Evolutionary conservation across 768 basidiomycete species (phyloP).

Genomic region (Boletus rufocinnamomeus): DNA sequence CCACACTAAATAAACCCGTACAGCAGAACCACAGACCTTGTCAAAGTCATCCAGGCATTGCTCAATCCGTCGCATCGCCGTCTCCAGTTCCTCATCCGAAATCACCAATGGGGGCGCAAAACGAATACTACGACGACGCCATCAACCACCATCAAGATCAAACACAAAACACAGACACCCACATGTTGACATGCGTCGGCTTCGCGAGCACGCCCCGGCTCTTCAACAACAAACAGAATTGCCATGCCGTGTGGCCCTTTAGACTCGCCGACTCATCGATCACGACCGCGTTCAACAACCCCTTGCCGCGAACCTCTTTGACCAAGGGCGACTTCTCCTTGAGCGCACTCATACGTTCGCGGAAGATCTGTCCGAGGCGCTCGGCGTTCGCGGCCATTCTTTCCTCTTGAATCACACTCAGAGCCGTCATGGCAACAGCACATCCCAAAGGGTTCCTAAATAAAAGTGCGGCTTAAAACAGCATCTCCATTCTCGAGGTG

Average conservation of each 20-base stretch:
- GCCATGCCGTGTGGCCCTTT: conserved; percentile 90
- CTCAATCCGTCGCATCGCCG: conserved; percentile 74
- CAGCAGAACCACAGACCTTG: conserved; percentile 44
- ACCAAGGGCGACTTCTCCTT: conserved; percentile 63
- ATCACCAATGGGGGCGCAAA: conserved; percentile 97
- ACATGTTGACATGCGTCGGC: conserved; percentile 96
- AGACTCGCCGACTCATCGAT: conserved; percentile 81
- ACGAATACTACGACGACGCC: conserved; percentile 63
- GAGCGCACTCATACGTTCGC: conserved; percentile 57
- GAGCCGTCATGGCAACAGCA: conserved; percentile 92
- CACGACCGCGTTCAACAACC: conserved; percentile 90
- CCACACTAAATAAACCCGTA: no score
- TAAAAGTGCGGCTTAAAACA: not conserved
- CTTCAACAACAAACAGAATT: conserved; percentile 91
- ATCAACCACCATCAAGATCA: not conserved
- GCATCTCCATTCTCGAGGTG: not conserved
- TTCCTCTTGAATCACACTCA: conserved; percentile 90
- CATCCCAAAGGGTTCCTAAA: conserved; percentile 91
- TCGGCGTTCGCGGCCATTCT: conserved; percentile 79
- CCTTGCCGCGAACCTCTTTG: conserved; percentile 78
- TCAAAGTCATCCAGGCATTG: conserved; percentile 82
- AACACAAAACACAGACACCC: conserved; percentile 33
- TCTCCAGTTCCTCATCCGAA: conserved; percentile 77
- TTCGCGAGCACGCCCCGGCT: conserved; percentile 91
- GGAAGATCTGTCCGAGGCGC: conserved; percentile 79